A percentile compares a stretch with the other conserved stretches of the same genome.
Conservation (phyloP, 768 basidiomycete genomes). For the Naematelia encephala region DNA sequence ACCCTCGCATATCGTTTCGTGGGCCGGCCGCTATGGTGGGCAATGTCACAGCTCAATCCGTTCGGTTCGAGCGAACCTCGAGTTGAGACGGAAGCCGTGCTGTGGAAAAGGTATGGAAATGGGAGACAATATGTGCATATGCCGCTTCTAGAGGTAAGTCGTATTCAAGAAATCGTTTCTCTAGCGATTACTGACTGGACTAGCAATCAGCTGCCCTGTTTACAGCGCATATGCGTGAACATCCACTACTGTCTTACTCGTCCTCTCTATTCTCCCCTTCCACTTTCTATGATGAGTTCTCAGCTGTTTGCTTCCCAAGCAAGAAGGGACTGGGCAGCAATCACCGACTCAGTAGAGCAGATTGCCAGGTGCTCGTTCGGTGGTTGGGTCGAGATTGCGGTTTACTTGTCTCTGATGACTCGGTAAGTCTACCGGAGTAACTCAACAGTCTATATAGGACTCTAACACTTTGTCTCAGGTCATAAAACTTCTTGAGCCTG, state of each 20-base stretch:
- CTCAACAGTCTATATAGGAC: not conserved
- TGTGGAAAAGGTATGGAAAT: constrained; percentile 41
- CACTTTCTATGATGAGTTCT: constrained; percentile 27
- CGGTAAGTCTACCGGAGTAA: constrained; percentile 56
- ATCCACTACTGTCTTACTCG: constrained; percentile 38
- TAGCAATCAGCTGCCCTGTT: constrained; percentile 42
- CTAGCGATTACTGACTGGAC: not conserved
- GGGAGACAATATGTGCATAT: constrained; percentile 47
- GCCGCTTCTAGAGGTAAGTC: constrained; percentile 46
- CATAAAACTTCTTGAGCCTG: constrained; percentile 69
- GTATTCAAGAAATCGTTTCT: not conserved
- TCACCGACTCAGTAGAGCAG: constrained; percentile 58
- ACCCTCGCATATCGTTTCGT: constrained; percentile 38
- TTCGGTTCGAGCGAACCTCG: constrained; percentile 29
- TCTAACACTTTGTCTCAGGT: constrained; percentile 54
- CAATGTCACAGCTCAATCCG: constrained; percentile 46
- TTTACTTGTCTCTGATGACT: constrained; percentile 63
- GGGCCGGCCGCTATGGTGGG: constrained; percentile 50
- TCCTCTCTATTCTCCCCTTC: constrained; percentile 24
- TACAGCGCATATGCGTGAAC: constrained; percentile 18
- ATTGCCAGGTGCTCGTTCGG: constrained; percentile 67
- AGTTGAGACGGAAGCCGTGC: constrained; percentile 34
- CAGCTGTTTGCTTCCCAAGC: constrained; percentile 25
- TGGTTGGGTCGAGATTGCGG: constrained; percentile 74
- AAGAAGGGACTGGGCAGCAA: constrained; percentile 29